Percentiles rank a stretch among this genome's conserved stretches.
Evolutionary conservation across 176 grass and related monocot species (phyloP).

Genomic region (Tillandsia leiboldiana): DNA sequence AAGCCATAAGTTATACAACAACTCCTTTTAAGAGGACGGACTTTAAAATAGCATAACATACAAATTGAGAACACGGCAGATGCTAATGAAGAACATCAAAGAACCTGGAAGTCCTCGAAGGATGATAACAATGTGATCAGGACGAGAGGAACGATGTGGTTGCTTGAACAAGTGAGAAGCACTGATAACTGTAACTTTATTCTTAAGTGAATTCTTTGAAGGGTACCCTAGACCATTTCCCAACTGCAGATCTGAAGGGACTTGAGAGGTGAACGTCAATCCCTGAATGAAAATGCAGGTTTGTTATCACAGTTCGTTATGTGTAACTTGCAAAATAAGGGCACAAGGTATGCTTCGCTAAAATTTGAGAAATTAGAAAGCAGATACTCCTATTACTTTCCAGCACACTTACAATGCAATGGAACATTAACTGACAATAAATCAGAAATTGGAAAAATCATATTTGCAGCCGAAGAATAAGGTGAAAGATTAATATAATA

Average conservation of each 20-base stretch:
- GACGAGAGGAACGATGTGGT: conserved; percentile 58
- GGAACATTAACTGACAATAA: not conserved
- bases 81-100: conserved; percentile 13
- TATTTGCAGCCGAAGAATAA: not conserved
- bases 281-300: not conserved
- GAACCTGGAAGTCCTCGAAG: conserved; percentile 89
- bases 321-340: not conserved
- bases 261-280: conserved; percentile 20
- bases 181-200: conserved; percentile 46
- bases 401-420: no score
- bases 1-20: not conserved
- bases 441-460: not conserved
- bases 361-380: no score
- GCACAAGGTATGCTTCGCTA: no score
- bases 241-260: conserved; percentile 27
- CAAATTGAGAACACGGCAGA: not conserved
- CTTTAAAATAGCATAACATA: not conserved
- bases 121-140: conserved; percentile 92
- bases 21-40: not conserved
- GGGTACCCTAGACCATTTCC: conserved; percentile 22
- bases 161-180: conserved; percentile 74
- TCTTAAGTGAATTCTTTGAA: conserved; percentile 16
- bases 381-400: no score
- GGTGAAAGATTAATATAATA: not conserved
- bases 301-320: not conserved